Percentiles rank a stretch among this genome's conserved stretches.
phyloP scores from a whole-genome alignment of 306 rosid genomes.

The Canavalia ensiformis region DNA sequence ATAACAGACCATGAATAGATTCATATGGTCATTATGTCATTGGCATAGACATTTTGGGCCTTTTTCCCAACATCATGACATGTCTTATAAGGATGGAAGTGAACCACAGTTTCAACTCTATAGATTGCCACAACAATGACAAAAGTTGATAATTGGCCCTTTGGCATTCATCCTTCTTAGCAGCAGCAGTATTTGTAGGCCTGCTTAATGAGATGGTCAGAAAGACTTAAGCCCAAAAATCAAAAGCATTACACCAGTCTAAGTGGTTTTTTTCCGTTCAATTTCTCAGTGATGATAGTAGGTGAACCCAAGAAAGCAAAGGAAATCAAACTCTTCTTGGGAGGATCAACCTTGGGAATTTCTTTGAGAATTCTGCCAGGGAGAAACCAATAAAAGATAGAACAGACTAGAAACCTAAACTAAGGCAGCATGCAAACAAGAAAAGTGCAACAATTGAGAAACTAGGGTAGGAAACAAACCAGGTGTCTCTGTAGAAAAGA shows the following conservation, averaged over 20 bases:
- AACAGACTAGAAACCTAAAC: too few species aligned
- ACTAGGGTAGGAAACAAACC: too few species aligned
- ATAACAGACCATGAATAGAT: not conserved
- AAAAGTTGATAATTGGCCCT: not conserved
- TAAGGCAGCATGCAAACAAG: too few species aligned
- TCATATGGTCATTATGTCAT: not conserved
- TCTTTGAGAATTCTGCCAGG: too few species aligned
- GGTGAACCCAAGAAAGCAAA: not conserved
- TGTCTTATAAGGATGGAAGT: not conserved
- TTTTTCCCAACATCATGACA: not conserved
- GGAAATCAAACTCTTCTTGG: not conserved
- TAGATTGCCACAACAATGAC: not conserved
- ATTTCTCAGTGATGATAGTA: not conserved
- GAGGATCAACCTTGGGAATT: too few species aligned
- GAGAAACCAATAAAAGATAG: too few species aligned
- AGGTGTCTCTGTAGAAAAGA: too few species aligned
- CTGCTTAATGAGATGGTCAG: not conserved
- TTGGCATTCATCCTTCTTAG: not conserved
- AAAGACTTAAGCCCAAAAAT: not conserved
- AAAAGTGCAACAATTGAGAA: too few species aligned
- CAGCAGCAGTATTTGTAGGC: not conserved
- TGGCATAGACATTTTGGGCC: not conserved
- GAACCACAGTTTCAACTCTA: not conserved
- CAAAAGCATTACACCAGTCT: not conserved
- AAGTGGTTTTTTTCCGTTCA: not conserved